Percentiles rank a stretch among this genome's conserved stretches.
Evolutionary conservation across 805 yeast species (phyloP).

Genomic region (Yamadazyma scolyti): DNA sequence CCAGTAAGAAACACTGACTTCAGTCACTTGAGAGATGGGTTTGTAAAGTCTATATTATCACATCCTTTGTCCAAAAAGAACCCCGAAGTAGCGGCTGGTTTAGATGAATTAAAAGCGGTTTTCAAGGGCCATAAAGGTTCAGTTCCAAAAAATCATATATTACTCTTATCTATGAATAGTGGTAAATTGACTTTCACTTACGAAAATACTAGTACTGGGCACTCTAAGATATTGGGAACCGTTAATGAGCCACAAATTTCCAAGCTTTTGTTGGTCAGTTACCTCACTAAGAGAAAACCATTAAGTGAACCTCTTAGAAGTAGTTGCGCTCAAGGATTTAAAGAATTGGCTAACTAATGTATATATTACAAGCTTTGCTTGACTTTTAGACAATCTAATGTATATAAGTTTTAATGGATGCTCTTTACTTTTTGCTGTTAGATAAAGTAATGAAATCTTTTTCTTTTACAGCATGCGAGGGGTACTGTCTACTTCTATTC

Average conservation of each 20-base stretch:
- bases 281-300: conserved; percentile 67
- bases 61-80: conserved; percentile 53
- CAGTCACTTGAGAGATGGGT: conserved; percentile 84
- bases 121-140: conserved; percentile 62
- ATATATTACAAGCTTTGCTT: not conserved
- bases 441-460: too few species aligned
- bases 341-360: conserved; percentile 1
- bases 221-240: conserved; percentile 44
- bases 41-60: conserved; percentile 73
- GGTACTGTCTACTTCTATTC: too few species aligned
- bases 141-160: conserved; percentile 69
- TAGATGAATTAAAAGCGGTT: conserved; percentile 60
- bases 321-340: conserved; percentile 34
- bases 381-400: conserved; percentile 2
- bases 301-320: conserved; percentile 53
- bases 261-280: conserved; percentile 68
- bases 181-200: conserved; percentile 24
- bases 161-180: conserved; percentile 49
- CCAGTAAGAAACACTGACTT: conserved; percentile 92
- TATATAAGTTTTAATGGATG: too few species aligned
- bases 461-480: too few species aligned
- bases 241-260: conserved; percentile 62
- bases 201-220: conserved; percentile 23
- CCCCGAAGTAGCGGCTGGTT: conserved; percentile 50
- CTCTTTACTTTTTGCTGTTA: too few species aligned